Conservation (phyloP, 306 rosid species). For the Gastrolobium bilobum region DNA sequence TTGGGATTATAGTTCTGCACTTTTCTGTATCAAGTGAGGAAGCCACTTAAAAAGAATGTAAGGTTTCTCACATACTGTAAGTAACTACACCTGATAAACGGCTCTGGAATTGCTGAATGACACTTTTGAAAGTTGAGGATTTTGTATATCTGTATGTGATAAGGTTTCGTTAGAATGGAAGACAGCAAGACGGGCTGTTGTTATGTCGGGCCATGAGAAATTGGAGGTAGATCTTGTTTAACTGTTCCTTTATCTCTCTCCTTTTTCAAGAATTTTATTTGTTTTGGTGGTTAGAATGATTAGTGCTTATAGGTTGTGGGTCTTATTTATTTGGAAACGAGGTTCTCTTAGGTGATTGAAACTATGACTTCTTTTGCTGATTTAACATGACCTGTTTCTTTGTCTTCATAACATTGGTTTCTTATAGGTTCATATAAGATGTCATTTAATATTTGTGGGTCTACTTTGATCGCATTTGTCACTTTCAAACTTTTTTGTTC, state of each 20-base stretch:
- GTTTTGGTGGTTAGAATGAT: constrained; percentile 15
- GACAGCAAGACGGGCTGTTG: constrained; percentile 31
- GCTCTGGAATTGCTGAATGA: constrained; percentile 41
- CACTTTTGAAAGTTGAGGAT: constrained; percentile 39
- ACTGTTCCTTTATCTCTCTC: constrained; percentile 13
- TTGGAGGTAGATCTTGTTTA: constrained; percentile 32
- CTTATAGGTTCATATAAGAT: constrained; percentile 25
- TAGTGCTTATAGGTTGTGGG: constrained; percentile 4
- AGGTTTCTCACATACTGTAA: constrained; percentile 48
- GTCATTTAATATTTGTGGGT: constrained; percentile 39
- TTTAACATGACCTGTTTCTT: constrained; percentile 42
- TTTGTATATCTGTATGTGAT: constrained; percentile 36
- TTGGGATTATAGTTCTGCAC: constrained; percentile 20
- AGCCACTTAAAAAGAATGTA: constrained; percentile 37
- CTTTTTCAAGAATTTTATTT: constrained; percentile 3
- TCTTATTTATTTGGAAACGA: background rate
- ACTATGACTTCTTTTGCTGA: constrained; percentile 32
- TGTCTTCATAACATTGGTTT: constrained; percentile 33
- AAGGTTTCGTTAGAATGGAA: constrained; percentile 32
- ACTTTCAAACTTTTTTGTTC: constrained; percentile 41
- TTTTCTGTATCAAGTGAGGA: constrained; percentile 38
- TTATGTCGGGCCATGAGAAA: constrained; percentile 42
- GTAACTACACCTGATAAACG: constrained; percentile 51
- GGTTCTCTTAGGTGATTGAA: constrained; percentile 18
- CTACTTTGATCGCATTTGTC: constrained; percentile 36